Conservation (phyloP, 768 basidiomycete species). For the Trametes meyenii region DNA sequence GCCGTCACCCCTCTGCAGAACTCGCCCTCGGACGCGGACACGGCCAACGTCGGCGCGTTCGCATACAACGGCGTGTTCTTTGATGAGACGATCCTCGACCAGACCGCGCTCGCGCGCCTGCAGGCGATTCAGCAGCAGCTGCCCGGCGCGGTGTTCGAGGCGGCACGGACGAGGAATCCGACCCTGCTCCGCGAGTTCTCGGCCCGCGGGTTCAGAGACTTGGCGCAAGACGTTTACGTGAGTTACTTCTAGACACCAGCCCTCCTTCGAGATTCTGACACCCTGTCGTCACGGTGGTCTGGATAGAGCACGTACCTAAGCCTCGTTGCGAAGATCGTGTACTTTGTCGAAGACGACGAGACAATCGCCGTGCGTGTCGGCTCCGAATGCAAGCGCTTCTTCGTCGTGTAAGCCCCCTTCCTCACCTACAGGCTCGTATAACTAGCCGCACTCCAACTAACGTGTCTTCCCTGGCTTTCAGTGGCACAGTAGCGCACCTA, state of each 20-base stretch:
- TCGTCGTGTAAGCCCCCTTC: conserved; percentile 45
- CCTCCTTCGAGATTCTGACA: neutral
- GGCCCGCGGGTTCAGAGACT: conserved; percentile 39
- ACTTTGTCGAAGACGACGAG: conserved; percentile 45
- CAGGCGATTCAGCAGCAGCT: conserved; percentile 51
- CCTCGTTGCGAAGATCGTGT: conserved; percentile 53
- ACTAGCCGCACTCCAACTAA: neutral
- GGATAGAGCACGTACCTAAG: conserved; percentile 48
- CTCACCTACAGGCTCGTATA: conserved; percentile 38
- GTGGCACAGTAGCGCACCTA: neutral
- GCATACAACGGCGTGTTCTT: conserved; percentile 61
- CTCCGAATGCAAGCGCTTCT: conserved; percentile 50
- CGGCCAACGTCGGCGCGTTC: conserved; percentile 43
- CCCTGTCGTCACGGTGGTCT: neutral
- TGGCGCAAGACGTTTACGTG: conserved; percentile 53
- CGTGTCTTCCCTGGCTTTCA: neutral
- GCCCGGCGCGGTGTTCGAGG: conserved; percentile 54
- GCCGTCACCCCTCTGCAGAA: conserved; percentile 44
- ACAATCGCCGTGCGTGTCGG: conserved; percentile 45
- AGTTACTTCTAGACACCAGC: conserved; percentile 26
- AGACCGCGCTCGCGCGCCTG: conserved; percentile 41
- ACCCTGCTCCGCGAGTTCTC: conserved; percentile 45
- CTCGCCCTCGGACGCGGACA: conserved; percentile 46
- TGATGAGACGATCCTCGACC: conserved; percentile 39
- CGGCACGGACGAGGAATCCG: conserved; percentile 41